Percentiles rank a stretch among this genome's conserved stretches.
Conservation (phyloP, 257 asterid species). For the Solanum gandarillasii region DNA sequence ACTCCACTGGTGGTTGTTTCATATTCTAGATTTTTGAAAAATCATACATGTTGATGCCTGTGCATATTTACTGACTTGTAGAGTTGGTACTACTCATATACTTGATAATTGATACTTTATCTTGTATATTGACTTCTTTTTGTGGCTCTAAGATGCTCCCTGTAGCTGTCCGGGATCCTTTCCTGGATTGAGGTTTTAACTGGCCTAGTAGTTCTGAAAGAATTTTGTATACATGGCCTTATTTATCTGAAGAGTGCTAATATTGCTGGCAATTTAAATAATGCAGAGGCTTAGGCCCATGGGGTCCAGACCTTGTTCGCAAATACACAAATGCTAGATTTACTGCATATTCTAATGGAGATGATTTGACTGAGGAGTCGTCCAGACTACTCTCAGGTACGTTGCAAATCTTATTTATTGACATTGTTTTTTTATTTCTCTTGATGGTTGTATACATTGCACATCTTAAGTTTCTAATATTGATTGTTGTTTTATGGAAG, state of each 20-base stretch:
- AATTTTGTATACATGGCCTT: not conserved
- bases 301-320: slow-evolving; percentile 69
- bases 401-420: not conserved
- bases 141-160: not conserved
- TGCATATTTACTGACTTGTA: not conserved
- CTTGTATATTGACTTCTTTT: not conserved
- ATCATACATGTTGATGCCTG: not conserved
- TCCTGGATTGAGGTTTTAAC: not conserved
- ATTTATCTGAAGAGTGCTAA: not conserved
- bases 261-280: not conserved
- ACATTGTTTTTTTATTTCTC: not conserved
- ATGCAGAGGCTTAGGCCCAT: slow-evolving; percentile 76
- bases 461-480: slow-evolving; percentile 7
- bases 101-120: not conserved
- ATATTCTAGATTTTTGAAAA: not conserved
- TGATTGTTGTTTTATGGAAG: slow-evolving; percentile 20
- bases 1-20: not conserved
- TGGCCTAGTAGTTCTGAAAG: not conserved
- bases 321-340: slow-evolving; percentile 69
- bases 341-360: slow-evolving; percentile 40
- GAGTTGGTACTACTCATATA: not conserved
- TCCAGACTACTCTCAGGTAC: slow-evolving; percentile 68
- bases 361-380: slow-evolving; percentile 43
- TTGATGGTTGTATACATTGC: not conserved
- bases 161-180: not conserved